A percentile compares a stretch with the other conserved stretches of the same genome.
phyloP scores from a whole-genome alignment of 192 early-diverging fungal genomes.

The Coemansia asiatica region DNA sequence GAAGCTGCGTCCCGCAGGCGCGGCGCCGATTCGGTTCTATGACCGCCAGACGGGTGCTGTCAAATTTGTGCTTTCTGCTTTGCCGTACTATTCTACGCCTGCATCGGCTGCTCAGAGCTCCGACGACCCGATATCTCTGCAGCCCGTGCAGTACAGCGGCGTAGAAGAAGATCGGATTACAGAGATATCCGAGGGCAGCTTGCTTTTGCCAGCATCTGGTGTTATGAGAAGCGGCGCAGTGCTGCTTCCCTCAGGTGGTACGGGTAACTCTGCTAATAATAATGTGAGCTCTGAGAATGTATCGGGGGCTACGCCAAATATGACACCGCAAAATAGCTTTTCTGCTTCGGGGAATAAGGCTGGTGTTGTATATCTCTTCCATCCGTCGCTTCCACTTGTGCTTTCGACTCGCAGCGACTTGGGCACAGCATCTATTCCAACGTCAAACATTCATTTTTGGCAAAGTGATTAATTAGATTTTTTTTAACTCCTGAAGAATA shows the following conservation, averaged over 20 bases:
- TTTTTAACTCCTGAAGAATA: neutral
- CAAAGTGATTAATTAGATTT: constrained; percentile 6
- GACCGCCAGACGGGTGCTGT: constrained; percentile 31
- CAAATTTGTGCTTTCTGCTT: constrained; percentile 42
- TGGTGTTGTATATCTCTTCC: constrained; percentile 37
- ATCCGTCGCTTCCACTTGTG: constrained; percentile 39
- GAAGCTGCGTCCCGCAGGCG: constrained; percentile 26
- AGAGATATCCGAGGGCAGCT: neutral
- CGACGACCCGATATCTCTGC: neutral
- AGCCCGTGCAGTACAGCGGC: neutral
- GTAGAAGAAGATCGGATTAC: neutral
- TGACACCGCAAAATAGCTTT: neutral
- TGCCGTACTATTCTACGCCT: constrained; percentile 14
- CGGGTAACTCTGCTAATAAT: constrained; percentile 12
- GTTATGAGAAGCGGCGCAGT: constrained; percentile 23
- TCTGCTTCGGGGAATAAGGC: neutral
- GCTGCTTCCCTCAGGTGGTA: constrained; percentile 30
- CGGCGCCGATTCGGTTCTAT: constrained; percentile 47
- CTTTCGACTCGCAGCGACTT: constrained; percentile 41
- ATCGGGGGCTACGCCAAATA: neutral
- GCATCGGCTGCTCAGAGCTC: neutral
- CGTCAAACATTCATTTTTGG: constrained; percentile 46
- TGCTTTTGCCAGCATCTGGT: neutral
- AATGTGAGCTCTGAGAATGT: neutral
- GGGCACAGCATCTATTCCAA: constrained; percentile 18